Evolutionary conservation across 495 filamentous ascomycete species (phyloP).

Genomic region (Xylaria longipes): DNA sequence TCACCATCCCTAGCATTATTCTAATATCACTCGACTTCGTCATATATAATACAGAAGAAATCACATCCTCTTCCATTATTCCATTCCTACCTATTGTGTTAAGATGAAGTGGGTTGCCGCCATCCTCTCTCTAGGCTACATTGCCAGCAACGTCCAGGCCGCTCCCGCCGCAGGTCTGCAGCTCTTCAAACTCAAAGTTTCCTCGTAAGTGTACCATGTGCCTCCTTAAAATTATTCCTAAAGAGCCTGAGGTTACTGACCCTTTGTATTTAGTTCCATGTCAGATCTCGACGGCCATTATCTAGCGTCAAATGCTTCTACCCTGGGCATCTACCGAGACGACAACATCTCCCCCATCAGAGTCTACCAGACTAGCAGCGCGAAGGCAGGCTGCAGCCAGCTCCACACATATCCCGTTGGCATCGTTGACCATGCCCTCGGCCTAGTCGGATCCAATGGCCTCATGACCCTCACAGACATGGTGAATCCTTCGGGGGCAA

Average conservation of each 20-base stretch:
- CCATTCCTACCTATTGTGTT: constrained; percentile 4
- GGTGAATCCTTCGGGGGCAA: constrained; percentile 39
- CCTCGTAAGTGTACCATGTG: constrained; percentile 30
- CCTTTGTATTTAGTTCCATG: constrained; percentile 24
- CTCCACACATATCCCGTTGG: constrained; percentile 46
- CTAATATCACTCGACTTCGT: neutral
- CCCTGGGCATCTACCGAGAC: constrained; percentile 33
- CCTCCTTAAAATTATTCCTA: neutral
- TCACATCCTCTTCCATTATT: neutral
- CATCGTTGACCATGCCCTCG: constrained; percentile 42
- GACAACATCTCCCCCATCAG: constrained; percentile 27
- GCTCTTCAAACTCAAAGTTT: constrained; percentile 39
- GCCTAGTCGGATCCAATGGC: constrained; percentile 43
- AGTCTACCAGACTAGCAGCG: constrained; percentile 33
- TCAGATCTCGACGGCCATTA: constrained; percentile 37
- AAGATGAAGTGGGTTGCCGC: constrained; percentile 37
- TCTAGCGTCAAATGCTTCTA: constrained; percentile 32
- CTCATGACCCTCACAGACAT: constrained; percentile 45
- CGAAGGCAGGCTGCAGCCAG: constrained; percentile 36
- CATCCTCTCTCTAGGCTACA: constrained; percentile 34
- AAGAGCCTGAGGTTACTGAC: neutral
- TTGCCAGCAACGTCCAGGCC: constrained; percentile 32
- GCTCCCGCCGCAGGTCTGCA: constrained; percentile 35
- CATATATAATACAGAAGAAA: neutral
- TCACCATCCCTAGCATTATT: constrained; percentile 5